These are phyloP conservation scores for Fusarium denticulatum DNA, from an alignment of 2,329 filamentous ascomycete genomes.

Conservation along the genomic window DNA sequence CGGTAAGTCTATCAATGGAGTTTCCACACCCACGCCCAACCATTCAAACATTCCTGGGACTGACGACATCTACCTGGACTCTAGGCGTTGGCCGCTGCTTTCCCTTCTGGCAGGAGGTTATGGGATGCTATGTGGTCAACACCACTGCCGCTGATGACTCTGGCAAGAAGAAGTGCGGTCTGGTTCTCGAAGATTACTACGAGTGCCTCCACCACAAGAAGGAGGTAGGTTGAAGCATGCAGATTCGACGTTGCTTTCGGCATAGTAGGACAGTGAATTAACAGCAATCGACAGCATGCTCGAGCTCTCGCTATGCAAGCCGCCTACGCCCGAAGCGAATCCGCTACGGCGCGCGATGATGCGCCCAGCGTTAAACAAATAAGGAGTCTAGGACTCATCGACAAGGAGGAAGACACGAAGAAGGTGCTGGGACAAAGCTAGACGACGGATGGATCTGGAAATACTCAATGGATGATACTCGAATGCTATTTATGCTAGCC, in stretches of 20 bases:
- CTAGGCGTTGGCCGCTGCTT: conserved; percentile 83
- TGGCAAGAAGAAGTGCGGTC: conserved; percentile 87
- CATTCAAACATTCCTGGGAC: conserved; percentile 10
- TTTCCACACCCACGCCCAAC: neutral
- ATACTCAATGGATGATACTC: conserved; percentile 14
- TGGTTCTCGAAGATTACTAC: conserved; percentile 94
- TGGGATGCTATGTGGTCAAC: conserved; percentile 98
- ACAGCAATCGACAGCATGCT: conserved; percentile 68
- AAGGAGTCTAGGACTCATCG: conserved; percentile 83
- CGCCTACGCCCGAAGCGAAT: conserved; percentile 84
- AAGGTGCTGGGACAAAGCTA: conserved; percentile 59
- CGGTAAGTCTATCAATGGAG: conserved; percentile 63
- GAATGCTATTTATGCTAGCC: conserved; percentile 4
- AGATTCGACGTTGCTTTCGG: neutral
- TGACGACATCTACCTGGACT: conserved; percentile 36
- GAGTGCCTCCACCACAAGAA: conserved; percentile 99
- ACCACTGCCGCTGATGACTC: conserved; percentile 79
- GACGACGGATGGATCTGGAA: conserved; percentile 5
- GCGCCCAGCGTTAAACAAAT: conserved; percentile 87
- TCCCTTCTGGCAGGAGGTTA: conserved; percentile 99
- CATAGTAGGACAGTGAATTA: conserved; percentile 5
- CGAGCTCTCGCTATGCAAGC: conserved; percentile 82
- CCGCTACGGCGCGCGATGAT: conserved; percentile 79
- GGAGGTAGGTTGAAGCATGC: conserved; percentile 73
- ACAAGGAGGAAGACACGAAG: conserved; percentile 83